phyloP scores from a whole-genome alignment of 352 stramenopile species.

The Phytophthora parvispora region DNA sequence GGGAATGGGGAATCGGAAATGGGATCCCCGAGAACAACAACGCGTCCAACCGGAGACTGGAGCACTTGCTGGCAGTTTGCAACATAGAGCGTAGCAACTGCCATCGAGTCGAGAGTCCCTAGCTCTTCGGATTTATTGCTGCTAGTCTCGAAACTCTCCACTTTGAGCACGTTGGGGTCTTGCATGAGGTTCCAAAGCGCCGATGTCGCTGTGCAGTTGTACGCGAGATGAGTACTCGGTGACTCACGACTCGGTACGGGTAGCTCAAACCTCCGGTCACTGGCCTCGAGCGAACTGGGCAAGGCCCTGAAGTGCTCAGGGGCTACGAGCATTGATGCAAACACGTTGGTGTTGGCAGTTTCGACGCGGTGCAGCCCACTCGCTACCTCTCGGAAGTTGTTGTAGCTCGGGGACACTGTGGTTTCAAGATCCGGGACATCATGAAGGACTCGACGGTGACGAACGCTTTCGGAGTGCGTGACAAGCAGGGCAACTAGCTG shows the following conservation, averaged over 20 bases:
- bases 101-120: neutral
- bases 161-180: constrained; percentile 15
- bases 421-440: neutral
- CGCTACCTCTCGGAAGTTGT: neutral
- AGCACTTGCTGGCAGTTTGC: constrained; percentile 3
- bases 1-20: constrained; percentile 13
- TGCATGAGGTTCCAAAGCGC: constrained; percentile 22
- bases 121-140: neutral
- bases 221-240: constrained; percentile 21
- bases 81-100: neutral
- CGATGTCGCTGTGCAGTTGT: constrained; percentile 31
- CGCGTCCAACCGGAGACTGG: constrained; percentile 3
- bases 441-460: constrained; percentile 7
- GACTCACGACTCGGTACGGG: neutral
- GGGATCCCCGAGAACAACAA: constrained; percentile 10
- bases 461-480: neutral
- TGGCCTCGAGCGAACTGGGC: neutral
- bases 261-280: neutral
- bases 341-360: constrained; percentile 8
- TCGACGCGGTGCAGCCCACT: constrained; percentile 9
- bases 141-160: constrained; percentile 3
- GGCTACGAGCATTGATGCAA: constrained; percentile 9
- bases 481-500: neutral
- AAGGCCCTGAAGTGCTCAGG: constrained; percentile 1
- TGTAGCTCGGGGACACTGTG: constrained; percentile 14